Conservation (phyloP, 345 rosid species). For the Gossypium raimondii region DNA sequence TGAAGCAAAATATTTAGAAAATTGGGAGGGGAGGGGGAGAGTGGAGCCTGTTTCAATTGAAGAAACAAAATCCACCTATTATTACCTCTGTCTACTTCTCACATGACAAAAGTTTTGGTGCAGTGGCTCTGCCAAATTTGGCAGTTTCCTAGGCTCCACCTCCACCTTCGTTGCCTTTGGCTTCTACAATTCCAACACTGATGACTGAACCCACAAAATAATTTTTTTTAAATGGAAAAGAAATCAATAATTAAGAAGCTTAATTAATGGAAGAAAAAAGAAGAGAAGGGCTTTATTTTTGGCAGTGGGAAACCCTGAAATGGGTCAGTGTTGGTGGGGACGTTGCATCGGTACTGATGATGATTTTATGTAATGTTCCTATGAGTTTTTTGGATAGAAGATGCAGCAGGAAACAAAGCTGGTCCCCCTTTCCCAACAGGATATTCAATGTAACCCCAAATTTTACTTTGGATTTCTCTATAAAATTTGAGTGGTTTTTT, state of each 20-base stretch:
- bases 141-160: slow-evolving; percentile 19
- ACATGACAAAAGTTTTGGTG: slow-evolving; percentile 29
- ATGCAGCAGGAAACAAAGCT: neutral
- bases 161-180: neutral
- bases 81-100: slow-evolving; percentile 47
- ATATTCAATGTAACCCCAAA: neutral
- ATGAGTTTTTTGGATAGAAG: neutral
- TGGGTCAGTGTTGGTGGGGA: neutral
- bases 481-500: neutral
- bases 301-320: neutral
- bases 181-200: neutral
- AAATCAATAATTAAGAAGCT: neutral
- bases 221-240: neutral
- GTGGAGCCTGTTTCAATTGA: slow-evolving; percentile 28
- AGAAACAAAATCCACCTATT: slow-evolving; percentile 38
- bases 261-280: too few relatives aligned
- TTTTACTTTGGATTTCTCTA: neutral
- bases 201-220: neutral
- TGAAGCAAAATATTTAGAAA: neutral
- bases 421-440: neutral
- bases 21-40: neutral
- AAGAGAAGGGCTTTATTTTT: too few relatives aligned
- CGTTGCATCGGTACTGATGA: neutral
- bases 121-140: slow-evolving; percentile 28
- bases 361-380: neutral